phyloP scores from a whole-genome alignment of 768 basidiomycete genomes.

The Chalciporus chontae region DNA sequence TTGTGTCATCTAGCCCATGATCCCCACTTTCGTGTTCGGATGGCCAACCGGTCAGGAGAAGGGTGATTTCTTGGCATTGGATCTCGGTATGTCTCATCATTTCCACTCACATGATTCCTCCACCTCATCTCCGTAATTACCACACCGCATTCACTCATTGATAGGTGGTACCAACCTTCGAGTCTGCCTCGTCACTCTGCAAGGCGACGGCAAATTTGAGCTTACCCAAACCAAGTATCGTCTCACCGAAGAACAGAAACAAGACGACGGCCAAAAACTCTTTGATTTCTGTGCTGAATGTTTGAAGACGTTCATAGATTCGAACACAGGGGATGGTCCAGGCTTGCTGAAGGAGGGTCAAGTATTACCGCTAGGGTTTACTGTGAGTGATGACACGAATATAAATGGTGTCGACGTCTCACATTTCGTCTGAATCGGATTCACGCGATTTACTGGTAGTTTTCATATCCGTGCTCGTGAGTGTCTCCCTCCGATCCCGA shows the following conservation, averaged over 20 bases:
- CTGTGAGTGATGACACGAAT: slow-evolving; percentile 50
- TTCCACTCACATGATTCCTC: neutral
- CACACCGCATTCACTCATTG: neutral
- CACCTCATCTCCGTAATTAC: neutral
- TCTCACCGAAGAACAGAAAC: slow-evolving; percentile 96
- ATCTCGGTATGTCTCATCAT: slow-evolving; percentile 59
- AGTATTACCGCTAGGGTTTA: slow-evolving; percentile 85
- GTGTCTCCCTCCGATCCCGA: slow-evolving; percentile 27
- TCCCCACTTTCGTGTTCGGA: slow-evolving; percentile 94
- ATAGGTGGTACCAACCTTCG: slow-evolving; percentile 95
- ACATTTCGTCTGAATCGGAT: slow-evolving; percentile 2
- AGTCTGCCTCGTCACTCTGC: slow-evolving; percentile 91
- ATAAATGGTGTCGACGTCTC: neutral
- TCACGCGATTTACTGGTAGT: slow-evolving; percentile 41
- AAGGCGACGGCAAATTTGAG: slow-evolving; percentile 94
- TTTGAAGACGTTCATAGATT: slow-evolving; percentile 81
- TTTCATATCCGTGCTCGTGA: slow-evolving; percentile 93
- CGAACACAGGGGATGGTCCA: slow-evolving; percentile 55
- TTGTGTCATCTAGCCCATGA: slow-evolving; percentile 67
- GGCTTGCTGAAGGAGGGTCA: slow-evolving; percentile 49
- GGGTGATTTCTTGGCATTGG: slow-evolving; percentile 88
- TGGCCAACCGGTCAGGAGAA: slow-evolving; percentile 90
- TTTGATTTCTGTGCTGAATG: slow-evolving; percentile 99
- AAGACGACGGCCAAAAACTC: slow-evolving; percentile 90
- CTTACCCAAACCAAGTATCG: slow-evolving; percentile 98